A percentile compares a stretch with the other conserved stretches of the same genome.
phyloP scores from a whole-genome alignment of 2,329 filamentous ascomycete species.

The Westerdykella aurantiaca region DNA sequence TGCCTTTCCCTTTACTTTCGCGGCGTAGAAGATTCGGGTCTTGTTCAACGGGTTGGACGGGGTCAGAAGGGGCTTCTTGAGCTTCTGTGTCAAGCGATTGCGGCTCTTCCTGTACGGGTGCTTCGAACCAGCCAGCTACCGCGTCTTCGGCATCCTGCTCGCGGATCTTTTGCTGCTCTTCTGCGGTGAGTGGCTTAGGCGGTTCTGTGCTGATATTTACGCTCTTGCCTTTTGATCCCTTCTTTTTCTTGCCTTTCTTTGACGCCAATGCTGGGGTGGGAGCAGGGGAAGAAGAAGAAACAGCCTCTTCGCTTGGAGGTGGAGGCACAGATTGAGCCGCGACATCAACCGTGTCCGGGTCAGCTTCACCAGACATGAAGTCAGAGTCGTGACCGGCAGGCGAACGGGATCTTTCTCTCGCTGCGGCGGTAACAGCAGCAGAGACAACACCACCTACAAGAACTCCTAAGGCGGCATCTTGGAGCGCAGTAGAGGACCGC shows the following conservation, averaged over 20 bases:
- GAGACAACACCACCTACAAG: constrained; percentile 22
- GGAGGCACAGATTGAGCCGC: constrained; percentile 9
- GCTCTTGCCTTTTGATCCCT: constrained; percentile 24
- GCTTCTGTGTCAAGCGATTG: constrained; percentile 6
- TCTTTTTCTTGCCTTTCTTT: constrained; percentile 34
- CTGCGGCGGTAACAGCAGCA: constrained; percentile 2
- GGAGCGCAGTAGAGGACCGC: constrained; percentile 19
- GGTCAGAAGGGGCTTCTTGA: constrained; percentile 1
- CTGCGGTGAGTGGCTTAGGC: constrained; percentile 13
- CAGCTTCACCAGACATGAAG: constrained; percentile 20
- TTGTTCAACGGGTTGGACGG: constrained; percentile 3
- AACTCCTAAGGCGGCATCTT: constrained; percentile 25
- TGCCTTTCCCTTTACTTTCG: constrained; percentile 20
- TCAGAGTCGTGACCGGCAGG: constrained; percentile 12
- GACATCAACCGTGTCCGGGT: constrained; percentile 16
- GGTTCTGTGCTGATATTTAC: constrained; percentile 8
- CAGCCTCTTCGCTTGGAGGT: constrained; percentile 5
- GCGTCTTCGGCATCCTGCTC: constrained; percentile 24
- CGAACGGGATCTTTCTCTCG: constrained; percentile 14
- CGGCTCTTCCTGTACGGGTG: constrained; percentile 5
- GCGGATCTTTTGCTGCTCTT: constrained; percentile 15
- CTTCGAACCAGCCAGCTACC: constrained; percentile 19
- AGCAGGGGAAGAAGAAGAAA: constrained; percentile 5
- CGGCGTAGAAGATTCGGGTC: constrained; percentile 13
- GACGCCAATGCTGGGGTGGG: constrained; percentile 10